Conservation (phyloP, 202 grass and related monocot species). For the Eragrostis tef region DNA sequence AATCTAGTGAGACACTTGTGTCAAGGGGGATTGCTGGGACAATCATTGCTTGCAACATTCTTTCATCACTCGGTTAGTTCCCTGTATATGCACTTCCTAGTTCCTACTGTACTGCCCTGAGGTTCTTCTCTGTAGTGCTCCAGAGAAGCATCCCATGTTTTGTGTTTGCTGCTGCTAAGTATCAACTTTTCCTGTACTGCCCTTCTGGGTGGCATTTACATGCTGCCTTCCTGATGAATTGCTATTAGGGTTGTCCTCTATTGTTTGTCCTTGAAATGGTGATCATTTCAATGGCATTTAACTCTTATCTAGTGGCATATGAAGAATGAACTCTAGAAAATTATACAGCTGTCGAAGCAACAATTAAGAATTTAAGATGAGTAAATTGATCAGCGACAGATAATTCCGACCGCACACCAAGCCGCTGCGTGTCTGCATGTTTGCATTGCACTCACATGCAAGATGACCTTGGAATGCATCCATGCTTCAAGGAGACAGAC, state of each 20-base stretch:
- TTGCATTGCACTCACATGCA: constrained; percentile 12
- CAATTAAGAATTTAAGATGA: not conserved
- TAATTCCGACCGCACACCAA: not conserved
- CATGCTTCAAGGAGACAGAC: constrained; percentile 39
- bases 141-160: constrained; percentile 51
- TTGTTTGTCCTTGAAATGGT: not conserved
- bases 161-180: constrained; percentile 33
- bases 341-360: not conserved
- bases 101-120: constrained; percentile 23
- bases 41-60: constrained; percentile 76
- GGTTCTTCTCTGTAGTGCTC: constrained; percentile 39
- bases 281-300: not conserved
- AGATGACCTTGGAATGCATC: constrained; percentile 25
- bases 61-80: constrained; percentile 60
- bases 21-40: constrained; percentile 54
- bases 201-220: constrained; percentile 5
- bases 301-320: not conserved
- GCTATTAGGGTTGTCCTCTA: not conserved
- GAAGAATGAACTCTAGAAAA: not conserved
- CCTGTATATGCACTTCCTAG: constrained; percentile 48
- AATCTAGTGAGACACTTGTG: constrained; percentile 60
- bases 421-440: not conserved
- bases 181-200: constrained; percentile 36
- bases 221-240: not conserved
- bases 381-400: not conserved